These are phyloP conservation scores for Isatis tinctoria DNA, from an alignment of 345 rosid species.

Conservation along the genomic window DNA sequence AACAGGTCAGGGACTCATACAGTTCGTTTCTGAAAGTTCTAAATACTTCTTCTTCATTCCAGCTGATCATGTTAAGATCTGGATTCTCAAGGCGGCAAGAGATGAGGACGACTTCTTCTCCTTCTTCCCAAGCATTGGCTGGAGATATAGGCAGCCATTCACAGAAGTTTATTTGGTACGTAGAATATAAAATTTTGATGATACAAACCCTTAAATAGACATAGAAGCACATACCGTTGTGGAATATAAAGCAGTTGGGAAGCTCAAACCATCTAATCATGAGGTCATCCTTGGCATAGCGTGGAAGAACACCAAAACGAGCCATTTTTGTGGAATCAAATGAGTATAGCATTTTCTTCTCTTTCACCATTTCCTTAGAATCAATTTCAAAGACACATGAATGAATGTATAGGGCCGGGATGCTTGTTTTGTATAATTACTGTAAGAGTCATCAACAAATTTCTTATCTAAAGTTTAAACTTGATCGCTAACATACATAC, in stretches of 20 bases:
- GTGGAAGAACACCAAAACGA: constrained; percentile 86
- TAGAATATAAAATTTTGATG: neutral
- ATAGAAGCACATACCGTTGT: constrained; percentile 54
- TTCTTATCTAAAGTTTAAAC: neutral
- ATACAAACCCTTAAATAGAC: constrained; percentile 1
- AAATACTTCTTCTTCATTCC: constrained; percentile 61
- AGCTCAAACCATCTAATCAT: constrained; percentile 94
- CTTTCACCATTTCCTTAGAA: constrained; percentile 88
- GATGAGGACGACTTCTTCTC: constrained; percentile 77
- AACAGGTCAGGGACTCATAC: constrained; percentile 37
- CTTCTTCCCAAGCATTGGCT: constrained; percentile 99
- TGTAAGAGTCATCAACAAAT: too few relatives aligned
- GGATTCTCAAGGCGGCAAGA: constrained; percentile 75
- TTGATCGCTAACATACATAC: constrained; percentile 34
- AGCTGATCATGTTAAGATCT: constrained; percentile 70
- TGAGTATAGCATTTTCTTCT: constrained; percentile 60
- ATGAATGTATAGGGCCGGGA: neutral
- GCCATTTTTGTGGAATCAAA: constrained; percentile 78
- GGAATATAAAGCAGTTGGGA: constrained; percentile 93
- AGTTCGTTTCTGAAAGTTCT: constrained; percentile 65
- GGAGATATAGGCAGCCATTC: constrained; percentile 14
- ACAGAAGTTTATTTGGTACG: constrained; percentile 15
- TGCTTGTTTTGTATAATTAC: too few relatives aligned
- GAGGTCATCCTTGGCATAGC: constrained; percentile 78
- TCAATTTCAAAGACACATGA: neutral